Evolutionary conservation across 768 basidiomycete species (phyloP).

Genomic region (Trametes cinnabarina): DNA sequence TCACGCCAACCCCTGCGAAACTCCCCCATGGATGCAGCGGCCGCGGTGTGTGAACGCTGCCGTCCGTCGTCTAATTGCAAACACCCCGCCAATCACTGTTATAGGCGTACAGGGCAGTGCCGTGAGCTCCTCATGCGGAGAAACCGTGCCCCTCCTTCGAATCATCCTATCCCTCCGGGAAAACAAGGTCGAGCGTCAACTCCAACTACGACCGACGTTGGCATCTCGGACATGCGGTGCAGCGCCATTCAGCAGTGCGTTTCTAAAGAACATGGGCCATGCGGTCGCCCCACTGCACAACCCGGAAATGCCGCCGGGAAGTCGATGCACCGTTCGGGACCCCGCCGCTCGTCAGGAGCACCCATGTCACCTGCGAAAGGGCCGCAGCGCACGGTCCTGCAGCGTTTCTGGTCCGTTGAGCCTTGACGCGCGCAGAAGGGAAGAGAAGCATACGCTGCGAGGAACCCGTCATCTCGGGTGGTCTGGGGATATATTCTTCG

Average conservation of each 20-base stretch:
- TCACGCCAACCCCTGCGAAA: no score
- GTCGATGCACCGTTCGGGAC: neutral
- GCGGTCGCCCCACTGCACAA: slow-evolving; percentile 1
- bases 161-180: no score
- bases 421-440: neutral
- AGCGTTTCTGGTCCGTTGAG: neutral
- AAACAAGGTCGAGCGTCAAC: no score
- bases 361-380: neutral
- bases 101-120: no score
- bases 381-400: neutral
- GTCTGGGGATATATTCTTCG: slow-evolving; percentile 2
- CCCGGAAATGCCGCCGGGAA: neutral
- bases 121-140: no score
- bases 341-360: neutral
- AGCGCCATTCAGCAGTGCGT: neutral
- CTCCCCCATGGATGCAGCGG: neutral
- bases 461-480: neutral
- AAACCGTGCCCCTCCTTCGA: no score
- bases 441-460: neutral
- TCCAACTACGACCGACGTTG: neutral
- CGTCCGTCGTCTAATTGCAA: no score
- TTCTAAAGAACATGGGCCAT: slow-evolving; percentile 3
- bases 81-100: no score
- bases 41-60: no score
- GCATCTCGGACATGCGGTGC: neutral